Percentiles rank a stretch among this genome's conserved stretches.
Evolutionary conservation across 768 basidiomycete genomes (phyloP).

Genomic region (Candolleomyces efflorescens): DNA sequence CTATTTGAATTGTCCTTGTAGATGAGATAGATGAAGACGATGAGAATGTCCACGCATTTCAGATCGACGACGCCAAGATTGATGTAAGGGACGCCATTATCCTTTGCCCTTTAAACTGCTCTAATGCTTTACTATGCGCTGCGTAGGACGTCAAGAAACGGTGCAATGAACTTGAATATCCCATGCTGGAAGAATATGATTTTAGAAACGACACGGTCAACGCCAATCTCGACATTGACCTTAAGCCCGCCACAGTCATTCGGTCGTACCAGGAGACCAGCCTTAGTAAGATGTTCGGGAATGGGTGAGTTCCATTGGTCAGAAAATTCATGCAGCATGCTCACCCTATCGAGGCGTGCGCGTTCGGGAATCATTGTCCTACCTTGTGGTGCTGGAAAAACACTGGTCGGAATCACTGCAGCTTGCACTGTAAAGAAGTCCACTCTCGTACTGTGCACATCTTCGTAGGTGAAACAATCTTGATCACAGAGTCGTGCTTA

Average conservation of each 20-base stretch:
- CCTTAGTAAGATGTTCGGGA: slow-evolving; percentile 99
- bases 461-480: slow-evolving; percentile 63
- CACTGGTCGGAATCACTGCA: slow-evolving; percentile 98
- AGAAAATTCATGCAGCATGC: not conserved
- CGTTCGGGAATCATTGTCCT: slow-evolving; percentile 97
- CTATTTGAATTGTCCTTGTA: slow-evolving; percentile 23
- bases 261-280: slow-evolving; percentile 98
- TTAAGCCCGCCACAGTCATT: slow-evolving; percentile 97
- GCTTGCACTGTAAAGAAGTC: slow-evolving; percentile 99
- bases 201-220: slow-evolving; percentile 97
- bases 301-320: slow-evolving; percentile 72
- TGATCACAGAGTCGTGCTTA: slow-evolving; percentile 5
- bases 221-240: slow-evolving; percentile 95
- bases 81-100: slow-evolving; percentile 52
- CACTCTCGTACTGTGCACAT: slow-evolving; percentile 94
- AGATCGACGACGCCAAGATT: slow-evolving; percentile 91
- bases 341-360: slow-evolving; percentile 63
- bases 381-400: slow-evolving; percentile 98
- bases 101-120: not conserved
- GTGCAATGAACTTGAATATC: slow-evolving; percentile 95
- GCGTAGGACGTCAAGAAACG: slow-evolving; percentile 88
- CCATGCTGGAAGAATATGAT: slow-evolving; percentile 99
- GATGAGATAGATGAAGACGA: slow-evolving; percentile 98
- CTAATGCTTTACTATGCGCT: slow-evolving; percentile 2
- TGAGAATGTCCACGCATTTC: slow-evolving; percentile 94